A percentile compares a stretch with the other conserved stretches of the same genome.
Evolutionary conservation across 164 flowering plant species (phyloP).

Genomic region (Macadamia tetraphylla): DNA sequence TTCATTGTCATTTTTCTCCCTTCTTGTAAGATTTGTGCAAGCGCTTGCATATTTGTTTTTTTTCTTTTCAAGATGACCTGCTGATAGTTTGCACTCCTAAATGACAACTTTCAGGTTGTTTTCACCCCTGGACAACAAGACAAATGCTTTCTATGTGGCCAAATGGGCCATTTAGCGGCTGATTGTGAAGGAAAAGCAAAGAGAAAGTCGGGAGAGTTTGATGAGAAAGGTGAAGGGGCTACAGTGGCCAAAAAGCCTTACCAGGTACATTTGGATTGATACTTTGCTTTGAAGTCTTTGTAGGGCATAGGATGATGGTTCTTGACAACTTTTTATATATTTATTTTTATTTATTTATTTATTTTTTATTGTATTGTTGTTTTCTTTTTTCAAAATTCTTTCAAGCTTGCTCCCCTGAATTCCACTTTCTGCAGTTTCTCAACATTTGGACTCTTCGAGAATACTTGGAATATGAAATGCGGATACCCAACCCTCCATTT

Average conservation of each 20-base stretch:
- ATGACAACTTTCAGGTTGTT: slow-evolving; percentile 52
- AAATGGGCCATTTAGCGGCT: slow-evolving; percentile 95
- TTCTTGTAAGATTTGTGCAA: neutral
- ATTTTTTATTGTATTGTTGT: neutral
- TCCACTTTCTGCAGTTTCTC: slow-evolving; percentile 59
- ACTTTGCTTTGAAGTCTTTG: neutral
- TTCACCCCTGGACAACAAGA: slow-evolving; percentile 93
- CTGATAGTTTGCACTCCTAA: neutral
- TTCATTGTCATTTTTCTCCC: neutral
- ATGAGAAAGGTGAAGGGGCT: slow-evolving; percentile 72
- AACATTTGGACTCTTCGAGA: slow-evolving; percentile 93
- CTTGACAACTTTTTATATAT: neutral
- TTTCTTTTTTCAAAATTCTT: neutral
- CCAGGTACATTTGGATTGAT: slow-evolving; percentile 47
- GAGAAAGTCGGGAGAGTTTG: slow-evolving; percentile 88
- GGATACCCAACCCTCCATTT: slow-evolving; percentile 69
- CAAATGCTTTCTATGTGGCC: slow-evolving; percentile 96
- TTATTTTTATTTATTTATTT: no score
- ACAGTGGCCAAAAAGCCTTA: slow-evolving; percentile 70
- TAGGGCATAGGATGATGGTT: neutral
- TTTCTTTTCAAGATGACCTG: neutral
- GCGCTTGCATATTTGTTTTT: neutral
- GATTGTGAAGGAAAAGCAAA: slow-evolving; percentile 92
- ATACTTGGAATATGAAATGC: slow-evolving; percentile 84
- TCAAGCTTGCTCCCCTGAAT: neutral